Base-by-base conservation (phyloP, 83 land plant species). In the Thuja plicata region DNA sequence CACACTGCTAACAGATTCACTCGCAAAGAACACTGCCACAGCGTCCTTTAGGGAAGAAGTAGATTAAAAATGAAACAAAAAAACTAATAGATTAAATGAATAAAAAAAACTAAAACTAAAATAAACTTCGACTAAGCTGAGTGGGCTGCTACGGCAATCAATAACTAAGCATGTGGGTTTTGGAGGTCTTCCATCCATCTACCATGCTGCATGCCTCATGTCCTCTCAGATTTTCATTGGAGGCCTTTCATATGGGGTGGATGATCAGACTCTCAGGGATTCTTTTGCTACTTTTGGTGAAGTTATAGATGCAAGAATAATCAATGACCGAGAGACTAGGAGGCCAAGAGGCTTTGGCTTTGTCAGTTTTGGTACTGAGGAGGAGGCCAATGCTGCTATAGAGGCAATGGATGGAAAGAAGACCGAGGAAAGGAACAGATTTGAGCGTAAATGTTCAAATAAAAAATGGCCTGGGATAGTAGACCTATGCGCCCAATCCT, bases 271-370 rank as follows among this genome's bases (percentile, higher is more conserved):
- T 10, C 55, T 83, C 35, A 83, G 48, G 30, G 85, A 83, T 1
- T 46, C 55, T 5, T 83, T 83, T 1, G 10, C 85, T 10, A n/a
- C 85, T 3, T 83, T 83, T 46, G 85, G 85, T 8, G 85, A 83
- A 3, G 84, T 81, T n/a, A 24, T 43, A 11, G 84, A 81, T 9
- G 96, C 93, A 16, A 93, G 89, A 50, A 84, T 94, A 5, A 93
- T 94, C 66, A 35, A 89, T 70, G 96, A 94, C 62, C 90, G 96
- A 55, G 96, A 94, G 12, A 89, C 94, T 79, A 93, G 93, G 41
- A 90, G 94, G 52, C 92, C 96, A 15, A 91, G 94, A 82, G 96
- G 96, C 8, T 94, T 94, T 94, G 96, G 93, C 10, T 94, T 94
- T 89, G 93, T 94, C 30, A 94, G 89, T 40, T 94, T 74, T 71